phyloP scores from a whole-genome alignment of 2,329 filamentous ascomycete species.

The Elsinoe necatrix region DNA sequence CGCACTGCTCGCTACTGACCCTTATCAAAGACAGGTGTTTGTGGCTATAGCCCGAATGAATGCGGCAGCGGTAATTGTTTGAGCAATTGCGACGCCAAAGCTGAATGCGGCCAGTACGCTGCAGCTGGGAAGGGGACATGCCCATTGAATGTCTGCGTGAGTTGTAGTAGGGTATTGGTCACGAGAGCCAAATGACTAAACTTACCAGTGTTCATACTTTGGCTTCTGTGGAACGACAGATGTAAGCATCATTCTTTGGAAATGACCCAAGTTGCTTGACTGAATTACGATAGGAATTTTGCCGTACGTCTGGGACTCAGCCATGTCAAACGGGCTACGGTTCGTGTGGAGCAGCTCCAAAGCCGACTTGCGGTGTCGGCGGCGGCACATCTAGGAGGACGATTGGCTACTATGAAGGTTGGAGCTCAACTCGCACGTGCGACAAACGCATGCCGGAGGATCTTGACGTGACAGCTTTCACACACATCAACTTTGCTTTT shows the following conservation, averaged over 20 bases:
- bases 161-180: no score
- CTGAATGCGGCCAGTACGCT: neutral
- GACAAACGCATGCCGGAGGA: neutral
- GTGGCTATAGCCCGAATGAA: neutral
- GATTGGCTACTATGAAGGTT: constrained; percentile 15
- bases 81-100: constrained; percentile 1
- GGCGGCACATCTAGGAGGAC: neutral
- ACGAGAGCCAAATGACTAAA: no score
- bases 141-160: constrained; percentile 13
- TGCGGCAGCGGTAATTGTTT: neutral
- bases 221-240: constrained; percentile 15
- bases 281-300: no score
- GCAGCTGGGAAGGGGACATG: neutral
- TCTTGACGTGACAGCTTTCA: neutral
- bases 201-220: constrained; percentile 7
- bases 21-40: neutral
- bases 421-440: neutral
- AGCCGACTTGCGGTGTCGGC: neutral
- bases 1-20: neutral
- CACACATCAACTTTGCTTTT: constrained; percentile 34
- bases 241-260: no score
- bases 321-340: neutral
- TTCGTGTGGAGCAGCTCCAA: neutral
- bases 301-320: neutral
- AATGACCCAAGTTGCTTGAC: no score